Evolutionary conservation across 768 basidiomycete species (phyloP), one percentile per base, ranked within the genome.

Genomic region (Bullera alba): DNA sequence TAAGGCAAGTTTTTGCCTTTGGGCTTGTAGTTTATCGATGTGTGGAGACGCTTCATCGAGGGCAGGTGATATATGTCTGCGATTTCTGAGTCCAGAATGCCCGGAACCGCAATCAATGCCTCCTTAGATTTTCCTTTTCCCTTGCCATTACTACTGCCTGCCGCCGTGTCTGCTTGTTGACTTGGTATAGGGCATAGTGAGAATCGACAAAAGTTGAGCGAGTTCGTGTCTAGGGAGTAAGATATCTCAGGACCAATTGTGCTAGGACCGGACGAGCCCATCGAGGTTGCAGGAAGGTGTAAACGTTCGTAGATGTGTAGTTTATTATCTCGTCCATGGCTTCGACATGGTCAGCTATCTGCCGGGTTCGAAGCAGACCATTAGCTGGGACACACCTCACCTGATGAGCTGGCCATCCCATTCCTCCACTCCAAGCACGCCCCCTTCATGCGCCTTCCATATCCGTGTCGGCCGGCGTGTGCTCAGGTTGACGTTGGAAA

Each of bases 191-290:
- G 30, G 85, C 50, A 67, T 2, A 96, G 75, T 5, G 87, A 85
- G 72, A 95, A 91, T 2, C 85, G 81, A 72, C 93, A 97, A 69
- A 85, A 96, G 65, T 93, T 95, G 48, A 97, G 77, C 1, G 93
- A 83, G 66, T 99, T 99, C 52, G 92, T 83, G 62, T 90, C 86
- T 69, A 97, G 74, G 0, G 85, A 84, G 60, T 83, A 84, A 10
- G 73, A 67, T 3, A 86, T 69, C 36, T 25, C 37, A 26, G 50
- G 51, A 30, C 29, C 4, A 7, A 25, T 2, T n/a, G 26, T 26
- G 23, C 29, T 6, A 19, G 47, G 32, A 22, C 46, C 25, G 25
- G 47, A 23, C n/a, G 43, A 16, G 10, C 28, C 16, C 14, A 42
- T 25, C 7, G 38, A 23, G 4, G 23, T 21, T 17, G 23, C 19